phyloP scores from a whole-genome alignment of 2,329 filamentous ascomycete genomes.

The Dactylella cylindrospora region DNA sequence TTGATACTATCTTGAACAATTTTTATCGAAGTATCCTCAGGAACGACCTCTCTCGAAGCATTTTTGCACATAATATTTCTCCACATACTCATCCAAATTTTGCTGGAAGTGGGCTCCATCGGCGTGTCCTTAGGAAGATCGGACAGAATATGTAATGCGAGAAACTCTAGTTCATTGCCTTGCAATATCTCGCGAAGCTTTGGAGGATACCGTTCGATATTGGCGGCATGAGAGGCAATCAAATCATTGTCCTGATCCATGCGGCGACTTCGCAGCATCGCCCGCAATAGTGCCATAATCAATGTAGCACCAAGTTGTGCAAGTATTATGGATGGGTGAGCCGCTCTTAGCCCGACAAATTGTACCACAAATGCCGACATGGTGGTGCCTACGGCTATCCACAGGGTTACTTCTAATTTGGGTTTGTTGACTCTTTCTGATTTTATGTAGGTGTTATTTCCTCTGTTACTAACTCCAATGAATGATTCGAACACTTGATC shows the following conservation, averaged over 20 bases:
- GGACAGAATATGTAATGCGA: constrained; percentile 13
- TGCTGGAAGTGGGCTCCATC: no score
- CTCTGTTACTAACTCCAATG: neutral
- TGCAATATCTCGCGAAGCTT: constrained; percentile 18
- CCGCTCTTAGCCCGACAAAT: constrained; percentile 42
- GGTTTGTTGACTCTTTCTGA: neutral
- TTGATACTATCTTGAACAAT: no score
- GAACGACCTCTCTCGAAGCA: no score
- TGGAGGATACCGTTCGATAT: no score
- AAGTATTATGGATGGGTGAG: constrained; percentile 34
- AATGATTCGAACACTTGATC: constrained; percentile 45
- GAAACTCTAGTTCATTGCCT: constrained; percentile 13
- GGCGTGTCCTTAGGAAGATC: no score
- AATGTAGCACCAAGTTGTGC: constrained; percentile 29
- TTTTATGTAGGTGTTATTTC: constrained; percentile 1
- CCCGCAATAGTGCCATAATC: constrained; percentile 41
- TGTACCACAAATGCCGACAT: constrained; percentile 42
- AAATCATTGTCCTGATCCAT: neutral
- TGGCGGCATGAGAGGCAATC: neutral
- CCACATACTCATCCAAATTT: no score
- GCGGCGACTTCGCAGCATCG: constrained; percentile 23
- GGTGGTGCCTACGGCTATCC: constrained; percentile 7
- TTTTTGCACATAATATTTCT: no score
- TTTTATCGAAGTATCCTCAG: no score
- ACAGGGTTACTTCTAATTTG: neutral